Evolutionary conservation across 148 eudicot genomes (phyloP).

Genomic region (Cornus florida): DNA sequence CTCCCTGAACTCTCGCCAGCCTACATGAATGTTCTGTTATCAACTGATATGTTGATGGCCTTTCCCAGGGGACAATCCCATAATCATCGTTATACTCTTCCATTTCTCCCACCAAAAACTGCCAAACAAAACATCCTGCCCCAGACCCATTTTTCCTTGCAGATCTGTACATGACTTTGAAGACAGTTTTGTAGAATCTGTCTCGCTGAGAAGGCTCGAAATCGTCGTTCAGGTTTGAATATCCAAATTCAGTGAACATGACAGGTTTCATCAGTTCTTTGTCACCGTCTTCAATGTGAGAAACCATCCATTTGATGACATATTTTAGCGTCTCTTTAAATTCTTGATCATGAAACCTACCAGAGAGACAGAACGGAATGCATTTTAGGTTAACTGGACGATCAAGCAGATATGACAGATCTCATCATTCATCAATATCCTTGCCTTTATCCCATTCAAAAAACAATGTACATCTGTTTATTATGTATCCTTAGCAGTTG

Average conservation of each 20-base stretch:
- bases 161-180: slow-evolving; percentile 55
- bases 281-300: slow-evolving; percentile 90
- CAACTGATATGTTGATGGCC: slow-evolving; percentile 51
- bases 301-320: slow-evolving; percentile 66
- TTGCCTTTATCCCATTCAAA: too few species aligned
- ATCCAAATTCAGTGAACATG: slow-evolving; percentile 81
- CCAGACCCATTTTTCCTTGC: slow-evolving; percentile 64
- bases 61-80: slow-evolving; percentile 76
- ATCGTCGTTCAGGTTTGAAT: slow-evolving; percentile 57
- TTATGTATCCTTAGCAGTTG: too few species aligned
- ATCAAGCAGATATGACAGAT: not conserved
- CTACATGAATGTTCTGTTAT: slow-evolving; percentile 73
- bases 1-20: slow-evolving; percentile 43
- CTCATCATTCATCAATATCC: not conserved
- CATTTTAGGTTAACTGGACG: not conserved
- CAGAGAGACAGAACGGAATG: not conserved
- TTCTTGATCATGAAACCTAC: slow-evolving; percentile 56
- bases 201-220: slow-evolving; percentile 71
- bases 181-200: slow-evolving; percentile 57
- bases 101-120: slow-evolving; percentile 89
- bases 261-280: slow-evolving; percentile 77
- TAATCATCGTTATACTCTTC: slow-evolving; percentile 76
- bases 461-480: too few species aligned
- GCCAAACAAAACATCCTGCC: slow-evolving; percentile 83
- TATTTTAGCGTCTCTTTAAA: slow-evolving; percentile 69